Base-by-base conservation (phyloP, 371 early-diverging fungal species). In the Rhizopus arrhizus region DNA sequence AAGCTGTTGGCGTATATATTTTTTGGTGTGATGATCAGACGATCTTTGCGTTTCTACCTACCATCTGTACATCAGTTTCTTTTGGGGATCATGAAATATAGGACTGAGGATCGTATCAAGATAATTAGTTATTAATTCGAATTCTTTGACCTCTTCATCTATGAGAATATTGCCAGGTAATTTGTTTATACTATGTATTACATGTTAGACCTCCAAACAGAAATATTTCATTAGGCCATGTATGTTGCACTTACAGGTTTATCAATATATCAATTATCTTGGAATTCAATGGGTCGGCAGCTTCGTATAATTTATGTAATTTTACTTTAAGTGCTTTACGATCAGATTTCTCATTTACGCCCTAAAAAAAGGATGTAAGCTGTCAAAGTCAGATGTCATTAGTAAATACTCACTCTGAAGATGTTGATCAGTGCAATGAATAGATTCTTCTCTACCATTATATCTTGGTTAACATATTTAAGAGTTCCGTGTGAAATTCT, bases 281-380 rank as follows among this genome's bases (percentile, higher is more conserved):
- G 57, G 63, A 63, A 47, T 57, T 46, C 48, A 63, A 53, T 48
- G 49, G 58, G 33, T 63, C 48, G 58, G 57, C 58, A 38, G 63
- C 63, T 63, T 63, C 62, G 53, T 63, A 57, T 57, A 63, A 34
- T 51, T 51, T 51, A 46, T 56, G 51, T 42, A 62, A 50, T 36
- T 63, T 56, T 57, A 63, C 47, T 58, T 62, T 57, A 63, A 63
- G 53, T 56, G 58, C 36, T 63, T 63, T 63, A 57, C 57, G 58
- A 53, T 63, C 54, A 53, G 58, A 63, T 38, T 58, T 58, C 35
- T 63, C 58, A 47, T 63, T 63, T n/a, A 62, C 46, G 15, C 46
- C 42, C 62, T 62, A 61, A 61, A 61, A 61, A 60, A 57, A 58
- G 41, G 38, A 58, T 59, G 56, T 59, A 55, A 55, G 64, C 59